Conservation (phyloP, 2,329 filamentous ascomycete species). For the Anthostomella pinea region DNA sequence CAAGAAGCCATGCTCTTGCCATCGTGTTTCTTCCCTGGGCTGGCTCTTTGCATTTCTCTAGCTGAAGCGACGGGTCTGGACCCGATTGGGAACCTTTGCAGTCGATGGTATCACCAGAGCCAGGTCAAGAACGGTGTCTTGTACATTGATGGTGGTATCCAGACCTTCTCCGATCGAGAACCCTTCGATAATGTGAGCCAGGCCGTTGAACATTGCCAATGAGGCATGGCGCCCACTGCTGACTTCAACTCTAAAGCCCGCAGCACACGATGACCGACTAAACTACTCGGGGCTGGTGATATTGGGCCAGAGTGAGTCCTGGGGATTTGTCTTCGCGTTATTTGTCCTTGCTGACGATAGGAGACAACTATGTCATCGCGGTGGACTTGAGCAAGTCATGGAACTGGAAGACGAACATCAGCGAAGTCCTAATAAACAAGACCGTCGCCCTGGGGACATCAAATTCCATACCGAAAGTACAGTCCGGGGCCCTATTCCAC, state of each 20-base stretch:
- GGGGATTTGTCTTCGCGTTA: background rate
- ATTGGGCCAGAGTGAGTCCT: slow-evolving; percentile 7
- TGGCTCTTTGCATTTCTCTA: no score
- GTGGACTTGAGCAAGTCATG: slow-evolving; percentile 6
- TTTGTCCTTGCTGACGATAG: background rate
- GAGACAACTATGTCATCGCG: slow-evolving; percentile 8
- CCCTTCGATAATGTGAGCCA: background rate
- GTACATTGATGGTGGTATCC: slow-evolving; percentile 9
- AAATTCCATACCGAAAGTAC: slow-evolving; percentile 5
- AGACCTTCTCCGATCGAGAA: slow-evolving; percentile 2
- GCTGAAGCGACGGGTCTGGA: no score
- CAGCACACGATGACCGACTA: background rate
- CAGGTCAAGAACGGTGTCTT: slow-evolving; percentile 8
- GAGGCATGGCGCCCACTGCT: no score
- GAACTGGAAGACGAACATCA: slow-evolving; percentile 9
- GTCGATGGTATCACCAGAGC: slow-evolving; percentile 9
- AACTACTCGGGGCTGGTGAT: slow-evolving; percentile 6
- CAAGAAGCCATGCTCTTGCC: no score
- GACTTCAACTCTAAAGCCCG: no score
- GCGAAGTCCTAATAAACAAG: slow-evolving; percentile 3
- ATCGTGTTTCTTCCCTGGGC: no score
- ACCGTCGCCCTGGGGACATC: slow-evolving; percentile 1
- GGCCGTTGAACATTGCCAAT: no score
- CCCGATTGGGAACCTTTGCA: no score
- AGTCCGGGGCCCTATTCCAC: slow-evolving; percentile 7